Percentiles rank a stretch among this genome's conserved stretches.
Conservation (phyloP, 2,329 filamentous ascomycete genomes). For the Fusarium xylarioides region DNA sequence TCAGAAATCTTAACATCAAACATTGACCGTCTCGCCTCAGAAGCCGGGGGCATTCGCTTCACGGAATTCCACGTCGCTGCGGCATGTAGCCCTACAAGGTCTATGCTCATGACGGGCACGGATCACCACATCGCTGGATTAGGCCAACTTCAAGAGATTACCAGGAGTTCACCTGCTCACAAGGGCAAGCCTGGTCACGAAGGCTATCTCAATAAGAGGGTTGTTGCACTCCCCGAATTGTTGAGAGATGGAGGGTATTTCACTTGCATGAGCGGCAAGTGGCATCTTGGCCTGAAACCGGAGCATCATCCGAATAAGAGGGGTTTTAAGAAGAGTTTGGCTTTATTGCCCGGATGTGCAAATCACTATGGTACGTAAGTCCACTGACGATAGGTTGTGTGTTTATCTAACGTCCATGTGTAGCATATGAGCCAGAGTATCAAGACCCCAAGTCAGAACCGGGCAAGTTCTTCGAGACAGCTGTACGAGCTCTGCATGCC, state of each 20-base stretch:
- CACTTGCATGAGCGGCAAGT: conserved; percentile 1
- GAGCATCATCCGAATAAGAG: not conserved
- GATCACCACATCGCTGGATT: conserved; percentile 55
- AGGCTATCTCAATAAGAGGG: not conserved
- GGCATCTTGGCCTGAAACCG: not conserved
- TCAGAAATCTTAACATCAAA: conserved; percentile 47
- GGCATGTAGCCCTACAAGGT: conserved; percentile 70
- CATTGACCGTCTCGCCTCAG: conserved; percentile 48
- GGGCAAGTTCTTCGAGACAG: not conserved
- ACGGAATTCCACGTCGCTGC: conserved; percentile 73
- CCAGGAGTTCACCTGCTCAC: not conserved
- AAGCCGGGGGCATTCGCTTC: conserved; percentile 61
- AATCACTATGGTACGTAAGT: conserved; percentile 57
- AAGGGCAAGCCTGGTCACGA: not conserved
- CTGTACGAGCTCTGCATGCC: not conserved
- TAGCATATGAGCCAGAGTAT: not conserved
- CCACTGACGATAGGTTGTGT: fast-evolving
- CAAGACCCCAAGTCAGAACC: not conserved
- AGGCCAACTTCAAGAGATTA: conserved; percentile 60
- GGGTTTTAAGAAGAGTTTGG: conserved; percentile 40
- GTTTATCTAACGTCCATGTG: not conserved
- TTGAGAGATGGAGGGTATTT: not conserved
- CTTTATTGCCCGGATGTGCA: conserved; percentile 51
- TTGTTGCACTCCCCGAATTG: not conserved
- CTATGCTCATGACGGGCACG: conserved; percentile 69